phyloP scores from a whole-genome alignment of 2,329 filamentous ascomycete genomes.

The Colletotrichum liaoningense region DNA sequence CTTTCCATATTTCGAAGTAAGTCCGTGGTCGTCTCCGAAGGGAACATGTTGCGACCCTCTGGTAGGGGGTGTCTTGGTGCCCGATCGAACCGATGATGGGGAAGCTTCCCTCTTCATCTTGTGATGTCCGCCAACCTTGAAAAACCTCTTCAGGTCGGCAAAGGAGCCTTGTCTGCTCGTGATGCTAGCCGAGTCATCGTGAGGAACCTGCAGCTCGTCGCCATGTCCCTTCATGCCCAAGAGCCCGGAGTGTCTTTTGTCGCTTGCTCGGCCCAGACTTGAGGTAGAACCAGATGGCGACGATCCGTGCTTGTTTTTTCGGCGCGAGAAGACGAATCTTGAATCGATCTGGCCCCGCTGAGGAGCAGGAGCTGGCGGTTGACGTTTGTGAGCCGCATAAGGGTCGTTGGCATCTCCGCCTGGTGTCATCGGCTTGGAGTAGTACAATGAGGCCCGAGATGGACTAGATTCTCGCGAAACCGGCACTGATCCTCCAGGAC shows the following conservation, averaged over 20 bases:
- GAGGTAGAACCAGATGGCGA: conserved; percentile 66
- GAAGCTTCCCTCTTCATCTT: conserved; percentile 78
- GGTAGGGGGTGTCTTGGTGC: conserved; percentile 58
- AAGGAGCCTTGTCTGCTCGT: conserved; percentile 81
- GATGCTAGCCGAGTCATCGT: conserved; percentile 58
- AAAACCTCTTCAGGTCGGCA: conserved; percentile 96
- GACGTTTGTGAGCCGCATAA: conserved; percentile 84
- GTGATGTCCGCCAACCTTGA: conserved; percentile 79
- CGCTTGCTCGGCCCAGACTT: conserved; percentile 58
- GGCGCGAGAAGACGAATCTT: conserved; percentile 84
- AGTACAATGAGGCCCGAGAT: conserved; percentile 71
- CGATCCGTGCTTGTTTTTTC: conserved; percentile 72
- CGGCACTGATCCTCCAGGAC: conserved; percentile 63
- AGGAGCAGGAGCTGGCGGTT: conserved; percentile 74
- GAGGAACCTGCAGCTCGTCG: conserved; percentile 57
- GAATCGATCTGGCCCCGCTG: conserved; percentile 76
- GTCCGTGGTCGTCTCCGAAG: conserved; percentile 92
- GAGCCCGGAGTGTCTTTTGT: conserved; percentile 64
- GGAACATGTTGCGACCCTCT: conserved; percentile 72
- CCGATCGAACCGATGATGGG: conserved; percentile 66
- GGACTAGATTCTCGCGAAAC: conserved; percentile 73
- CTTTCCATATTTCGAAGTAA: conserved; percentile 94
- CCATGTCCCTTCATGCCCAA: conserved; percentile 52
- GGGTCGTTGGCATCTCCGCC: conserved; percentile 85
- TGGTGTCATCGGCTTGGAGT: conserved; percentile 82